Evolutionary conservation across 2,329 filamentous ascomycete species (phyloP), one percentile per base, ranked within the genome.

Genomic region (Fusarium sp.): DNA sequence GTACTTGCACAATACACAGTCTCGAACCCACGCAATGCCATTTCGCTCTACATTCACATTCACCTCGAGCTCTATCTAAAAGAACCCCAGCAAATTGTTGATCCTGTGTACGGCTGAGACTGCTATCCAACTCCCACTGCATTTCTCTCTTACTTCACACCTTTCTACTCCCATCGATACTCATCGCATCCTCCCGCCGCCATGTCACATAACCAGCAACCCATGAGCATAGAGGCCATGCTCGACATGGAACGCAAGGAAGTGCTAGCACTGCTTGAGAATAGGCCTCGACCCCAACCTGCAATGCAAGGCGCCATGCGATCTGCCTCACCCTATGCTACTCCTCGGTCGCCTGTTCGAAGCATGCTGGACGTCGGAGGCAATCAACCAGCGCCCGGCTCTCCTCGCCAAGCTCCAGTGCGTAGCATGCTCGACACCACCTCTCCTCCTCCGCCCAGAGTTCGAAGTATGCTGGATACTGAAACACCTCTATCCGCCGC

Each of bases 191-290:
- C 24, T 29, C n/a, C 54, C 59, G 64, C 51, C 73, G 75, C 54
- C 65, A 81, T 81, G 80, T 77, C 80, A 63, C 76, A 74, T 55
- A 76, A 72, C 12, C 69, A 77, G 52, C 80, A 81, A 53, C 82
- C 83, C 22, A 93, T 93, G 90, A 94, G 91, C 76, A 88, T 95
- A 76, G 92, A 94, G 81, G 88, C 91, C 51, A 88, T 90, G 71
- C 85, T 94, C 69, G 92, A 94, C 77, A 90, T 94, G 83, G 92
- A 95, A 84, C 88, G 91, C 67, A 85, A 86, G 68, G 91, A 93
- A 81, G 90, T 94, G 42, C 83, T 94, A 71, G 89, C 89, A 50
- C 83, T 93, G 66, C 83, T 94, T 44, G 90, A 92, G 78, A 86
- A 85, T 46, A 83, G 81, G 79, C 14, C 77, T 78, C 53, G 58